phyloP scores from a whole-genome alignment of 768 basidiomycete genomes.

The Pleurotus salmoneostramineus region DNA sequence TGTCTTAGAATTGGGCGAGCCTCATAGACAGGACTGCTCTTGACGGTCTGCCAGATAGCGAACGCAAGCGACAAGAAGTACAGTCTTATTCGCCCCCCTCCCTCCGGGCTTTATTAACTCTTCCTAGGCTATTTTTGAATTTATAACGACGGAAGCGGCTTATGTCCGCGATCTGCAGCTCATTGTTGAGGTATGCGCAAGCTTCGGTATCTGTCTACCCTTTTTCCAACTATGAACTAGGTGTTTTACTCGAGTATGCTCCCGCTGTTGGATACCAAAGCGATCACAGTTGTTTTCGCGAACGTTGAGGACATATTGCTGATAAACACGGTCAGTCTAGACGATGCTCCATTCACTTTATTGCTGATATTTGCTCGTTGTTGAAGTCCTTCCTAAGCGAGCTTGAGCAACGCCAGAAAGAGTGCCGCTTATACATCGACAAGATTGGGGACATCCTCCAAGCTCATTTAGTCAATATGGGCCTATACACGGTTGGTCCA shows the following conservation, averaged over 20 bases:
- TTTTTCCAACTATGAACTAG: too few species aligned
- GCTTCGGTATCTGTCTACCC: too few species aligned
- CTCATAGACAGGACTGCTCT: conserved; percentile 82
- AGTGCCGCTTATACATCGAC: conserved; percentile 89
- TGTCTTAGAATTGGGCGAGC: conserved; percentile 82
- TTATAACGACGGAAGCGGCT: conserved; percentile 85
- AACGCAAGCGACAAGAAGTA: conserved; percentile 88
- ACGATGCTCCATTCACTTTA: too few species aligned
- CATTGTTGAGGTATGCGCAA: conserved; percentile 84
- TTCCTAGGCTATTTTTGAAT: conserved; percentile 82
- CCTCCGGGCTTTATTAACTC: background rate
- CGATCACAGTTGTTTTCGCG: conserved; percentile 80
- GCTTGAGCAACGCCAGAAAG: conserved; percentile 88
- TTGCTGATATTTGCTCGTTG: conserved; percentile 65
- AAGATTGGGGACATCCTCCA: conserved; percentile 82
- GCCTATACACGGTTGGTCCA: conserved; percentile 66
- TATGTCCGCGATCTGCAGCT: conserved; percentile 92
- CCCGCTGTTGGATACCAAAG: conserved; percentile 67
- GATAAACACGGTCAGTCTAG: conserved; percentile 70
- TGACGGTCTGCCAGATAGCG: conserved; percentile 71
- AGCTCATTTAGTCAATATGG: conserved; percentile 72
- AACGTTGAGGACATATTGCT: conserved; percentile 92
- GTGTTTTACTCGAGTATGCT: conserved; percentile 84
- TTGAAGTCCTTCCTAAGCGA: conserved; percentile 76
- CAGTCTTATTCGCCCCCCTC: conserved; percentile 8